Conservation (phyloP, 139 green algal species). For the Mychonastes homosphaera region DNA sequence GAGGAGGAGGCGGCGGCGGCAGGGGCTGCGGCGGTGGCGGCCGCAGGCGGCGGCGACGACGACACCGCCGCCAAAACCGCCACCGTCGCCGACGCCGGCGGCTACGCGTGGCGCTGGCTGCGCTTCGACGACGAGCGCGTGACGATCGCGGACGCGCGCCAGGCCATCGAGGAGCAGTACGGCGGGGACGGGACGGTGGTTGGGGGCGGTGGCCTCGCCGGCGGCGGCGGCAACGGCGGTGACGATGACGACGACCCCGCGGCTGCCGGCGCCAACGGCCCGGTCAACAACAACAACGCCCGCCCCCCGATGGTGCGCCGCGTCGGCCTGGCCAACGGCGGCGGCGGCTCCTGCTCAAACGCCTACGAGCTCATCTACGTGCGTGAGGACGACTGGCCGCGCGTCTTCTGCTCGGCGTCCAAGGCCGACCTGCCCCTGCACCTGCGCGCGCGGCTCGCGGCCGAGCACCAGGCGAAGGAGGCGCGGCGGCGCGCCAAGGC, state of each 20-base stretch:
- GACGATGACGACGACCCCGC: neutral
- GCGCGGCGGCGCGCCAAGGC: slow-evolving; percentile 51
- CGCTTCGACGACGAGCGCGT: slow-evolving; percentile 97
- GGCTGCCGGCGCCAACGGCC: neutral
- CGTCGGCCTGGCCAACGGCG: neutral
- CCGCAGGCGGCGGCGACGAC: too few relatives aligned
- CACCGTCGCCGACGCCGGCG: slow-evolving; percentile 46
- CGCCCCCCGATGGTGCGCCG: slow-evolving; percentile 5
- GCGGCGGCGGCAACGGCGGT: neutral
- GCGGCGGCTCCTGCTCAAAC: slow-evolving; percentile 54
- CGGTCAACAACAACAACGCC: slow-evolving; percentile 29
- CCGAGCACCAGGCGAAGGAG: slow-evolving; percentile 67
- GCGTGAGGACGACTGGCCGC: slow-evolving; percentile 66
- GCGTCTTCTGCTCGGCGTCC: slow-evolving; percentile 63
- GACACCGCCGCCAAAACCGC: too few relatives aligned
- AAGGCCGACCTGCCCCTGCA: slow-evolving; percentile 74
- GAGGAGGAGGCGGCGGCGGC: too few relatives aligned
- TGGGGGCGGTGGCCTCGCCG: neutral
- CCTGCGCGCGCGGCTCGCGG: slow-evolving; percentile 53
- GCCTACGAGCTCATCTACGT: slow-evolving; percentile 99
- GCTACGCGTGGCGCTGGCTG: slow-evolving; percentile 82
- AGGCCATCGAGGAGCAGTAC: slow-evolving; percentile 85
- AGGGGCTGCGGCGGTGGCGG: too few relatives aligned
- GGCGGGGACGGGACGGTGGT: slow-evolving; percentile 68
- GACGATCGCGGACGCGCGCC: slow-evolving; percentile 49